These are phyloP conservation scores for Rasamsonia emersonii DNA, from an alignment of 2,329 filamentous ascomycete species.

Conservation along the genomic window DNA sequence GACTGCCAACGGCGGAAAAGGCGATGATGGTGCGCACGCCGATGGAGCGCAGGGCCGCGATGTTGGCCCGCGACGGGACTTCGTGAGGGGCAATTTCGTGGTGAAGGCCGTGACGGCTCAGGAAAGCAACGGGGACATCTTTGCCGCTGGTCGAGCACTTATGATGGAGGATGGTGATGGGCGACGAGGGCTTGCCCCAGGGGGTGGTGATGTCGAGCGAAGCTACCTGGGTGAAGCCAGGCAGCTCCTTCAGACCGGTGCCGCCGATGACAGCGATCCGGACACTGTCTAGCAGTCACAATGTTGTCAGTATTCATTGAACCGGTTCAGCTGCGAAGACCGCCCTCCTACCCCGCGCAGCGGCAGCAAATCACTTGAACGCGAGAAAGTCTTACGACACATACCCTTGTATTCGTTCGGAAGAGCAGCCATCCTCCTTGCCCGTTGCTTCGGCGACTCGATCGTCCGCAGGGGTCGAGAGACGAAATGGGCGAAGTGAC, in stretches of 20 bases:
- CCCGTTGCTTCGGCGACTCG: constrained; percentile 24
- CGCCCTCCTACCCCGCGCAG: background rate
- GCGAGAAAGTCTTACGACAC: too few species aligned
- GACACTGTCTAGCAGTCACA: constrained; percentile 43
- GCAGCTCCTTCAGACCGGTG: constrained; percentile 81
- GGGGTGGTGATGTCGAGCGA: constrained; percentile 69
- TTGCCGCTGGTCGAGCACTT: constrained; percentile 58
- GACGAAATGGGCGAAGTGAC: too few species aligned
- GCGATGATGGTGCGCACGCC: constrained; percentile 88
- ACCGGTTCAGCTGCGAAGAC: background rate
- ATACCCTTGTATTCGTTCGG: constrained; percentile 53
- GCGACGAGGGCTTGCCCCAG: constrained; percentile 72
- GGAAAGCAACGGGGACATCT: constrained; percentile 67
- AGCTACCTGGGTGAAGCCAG: constrained; percentile 78
- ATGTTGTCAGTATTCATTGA: too few species aligned
- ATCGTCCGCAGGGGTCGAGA: too few species aligned
- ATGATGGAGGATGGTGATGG: constrained; percentile 84
- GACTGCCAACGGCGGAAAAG: constrained; percentile 87
- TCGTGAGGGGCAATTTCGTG: constrained; percentile 91
- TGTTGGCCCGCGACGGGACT: constrained; percentile 90
- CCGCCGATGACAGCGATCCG: constrained; percentile 87
- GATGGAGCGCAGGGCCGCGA: constrained; percentile 86
- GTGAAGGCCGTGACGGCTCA: constrained; percentile 81
- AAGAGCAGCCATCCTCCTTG: constrained; percentile 43
- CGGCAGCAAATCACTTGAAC: constrained; percentile 2